Percentiles rank a stretch among this genome's conserved stretches.
These are phyloP conservation scores for Psophocarpus tetragonolobus DNA, from an alignment of 306 rosid species.

Conservation along the genomic window DNA sequence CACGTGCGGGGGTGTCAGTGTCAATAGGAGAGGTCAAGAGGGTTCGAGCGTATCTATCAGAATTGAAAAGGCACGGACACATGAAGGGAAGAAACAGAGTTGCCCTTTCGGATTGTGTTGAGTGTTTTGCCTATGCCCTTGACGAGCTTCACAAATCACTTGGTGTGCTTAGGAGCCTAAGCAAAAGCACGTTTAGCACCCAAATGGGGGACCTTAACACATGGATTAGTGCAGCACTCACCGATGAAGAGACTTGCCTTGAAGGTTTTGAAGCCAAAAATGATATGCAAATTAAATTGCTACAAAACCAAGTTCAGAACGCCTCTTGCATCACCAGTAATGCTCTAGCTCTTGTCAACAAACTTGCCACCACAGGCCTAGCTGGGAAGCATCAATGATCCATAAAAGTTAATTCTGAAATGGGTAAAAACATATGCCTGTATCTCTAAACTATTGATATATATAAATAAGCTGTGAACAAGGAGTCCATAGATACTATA, in stretches of 20 bases:
- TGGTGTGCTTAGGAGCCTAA: conserved; percentile 50
- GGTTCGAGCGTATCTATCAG: conserved; percentile 32
- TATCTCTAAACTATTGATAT: background rate
- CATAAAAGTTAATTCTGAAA: conserved; percentile 29
- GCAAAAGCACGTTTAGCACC: conserved; percentile 44
- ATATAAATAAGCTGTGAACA: background rate
- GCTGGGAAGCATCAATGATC: conserved; percentile 33
- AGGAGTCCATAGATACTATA: background rate
- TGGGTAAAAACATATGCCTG: background rate
- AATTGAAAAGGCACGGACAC: conserved; percentile 5
- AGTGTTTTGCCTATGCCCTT: conserved; percentile 42
- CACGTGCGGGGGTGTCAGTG: conserved; percentile 75
- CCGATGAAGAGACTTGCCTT: conserved; percentile 61
- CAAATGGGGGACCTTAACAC: conserved; percentile 64
- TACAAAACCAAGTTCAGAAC: conserved; percentile 44
- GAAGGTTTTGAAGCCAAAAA: conserved; percentile 53
- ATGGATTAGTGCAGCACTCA: conserved; percentile 76
- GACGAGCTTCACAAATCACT: conserved; percentile 71
- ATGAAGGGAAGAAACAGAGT: conserved; percentile 44
- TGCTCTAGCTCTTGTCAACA: conserved; percentile 73
- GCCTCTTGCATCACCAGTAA: conserved; percentile 60
- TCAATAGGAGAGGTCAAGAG: conserved; percentile 50
- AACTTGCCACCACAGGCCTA: conserved; percentile 58
- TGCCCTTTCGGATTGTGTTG: conserved; percentile 68
- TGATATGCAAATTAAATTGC: conserved; percentile 33